A percentile compares a stretch with the other conserved stretches of the same genome.
Evolutionary conservation across 805 yeast genomes (phyloP).

Genomic region (Sungouiella blattae): DNA sequence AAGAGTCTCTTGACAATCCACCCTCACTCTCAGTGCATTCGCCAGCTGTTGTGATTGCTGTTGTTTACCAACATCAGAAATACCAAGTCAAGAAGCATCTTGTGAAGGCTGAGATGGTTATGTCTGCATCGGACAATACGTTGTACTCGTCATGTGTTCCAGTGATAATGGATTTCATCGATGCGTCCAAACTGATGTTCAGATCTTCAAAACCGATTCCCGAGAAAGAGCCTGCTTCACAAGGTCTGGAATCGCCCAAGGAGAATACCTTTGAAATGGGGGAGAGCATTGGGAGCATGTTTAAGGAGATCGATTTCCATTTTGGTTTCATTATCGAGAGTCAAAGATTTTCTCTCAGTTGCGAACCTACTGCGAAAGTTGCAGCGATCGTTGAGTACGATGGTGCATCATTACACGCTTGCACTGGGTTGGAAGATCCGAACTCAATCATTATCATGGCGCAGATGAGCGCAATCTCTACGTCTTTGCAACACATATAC

Average conservation of each 20-base stretch:
- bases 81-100: conserved; percentile 36
- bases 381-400: conserved; percentile 78
- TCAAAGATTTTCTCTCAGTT: conserved; percentile 75
- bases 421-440: conserved; percentile 34
- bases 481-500: conserved; percentile 83
- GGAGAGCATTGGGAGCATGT: conserved; percentile 19
- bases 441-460: conserved; percentile 19
- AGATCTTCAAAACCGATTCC: conserved; percentile 17
- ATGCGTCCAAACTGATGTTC: conserved; percentile 48
- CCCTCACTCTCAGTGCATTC: conserved; percentile 60
- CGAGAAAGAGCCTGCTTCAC: not conserved
- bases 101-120: conserved; percentile 50
- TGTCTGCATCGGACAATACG: conserved; percentile 69
- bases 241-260: not conserved
- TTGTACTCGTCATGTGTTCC: conserved; percentile 78
- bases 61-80: conserved; percentile 48
- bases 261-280: not conserved
- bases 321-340: conserved; percentile 63
- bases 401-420: conserved; percentile 57
- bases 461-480: conserved; percentile 53
- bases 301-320: conserved; percentile 58
- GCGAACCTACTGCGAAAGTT: conserved; percentile 92
- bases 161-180: conserved; percentile 56
- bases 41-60: conserved; percentile 64
- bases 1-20: conserved; percentile 38